Evolutionary conservation across 208 protist species (phyloP).

Genomic region (Hexamita inflata): DNA sequence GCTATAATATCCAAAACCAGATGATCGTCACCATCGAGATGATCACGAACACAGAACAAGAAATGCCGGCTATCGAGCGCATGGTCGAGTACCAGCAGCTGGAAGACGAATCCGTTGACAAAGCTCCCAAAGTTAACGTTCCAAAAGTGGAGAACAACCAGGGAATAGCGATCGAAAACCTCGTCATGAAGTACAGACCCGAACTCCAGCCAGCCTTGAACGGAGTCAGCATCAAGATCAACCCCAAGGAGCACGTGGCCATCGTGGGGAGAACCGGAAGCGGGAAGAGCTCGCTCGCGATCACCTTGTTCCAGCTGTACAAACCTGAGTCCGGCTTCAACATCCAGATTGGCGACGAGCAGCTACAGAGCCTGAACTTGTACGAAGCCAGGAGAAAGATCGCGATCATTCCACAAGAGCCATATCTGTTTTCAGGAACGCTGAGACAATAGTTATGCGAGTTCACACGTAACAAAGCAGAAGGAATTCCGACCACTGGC

Average conservation of each 20-base stretch:
- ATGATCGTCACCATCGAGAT: background rate
- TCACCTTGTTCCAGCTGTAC: constrained; percentile 39
- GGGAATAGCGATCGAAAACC: constrained; percentile 30
- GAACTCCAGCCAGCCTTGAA: constrained; percentile 34
- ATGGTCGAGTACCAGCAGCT: background rate
- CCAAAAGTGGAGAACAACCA: no score
- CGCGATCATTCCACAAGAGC: constrained; percentile 46
- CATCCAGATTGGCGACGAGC: constrained; percentile 38
- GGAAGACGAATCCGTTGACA: background rate
- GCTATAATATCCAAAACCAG: background rate
- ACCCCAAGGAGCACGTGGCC: constrained; percentile 41
- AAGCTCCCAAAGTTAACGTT: background rate
- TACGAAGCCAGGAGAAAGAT: constrained; percentile 29
- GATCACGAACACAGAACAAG: background rate
- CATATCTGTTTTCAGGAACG: constrained; percentile 44
- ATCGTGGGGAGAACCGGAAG: constrained; percentile 49
- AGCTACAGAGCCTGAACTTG: constrained; percentile 32
- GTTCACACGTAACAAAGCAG: constrained; percentile 20
- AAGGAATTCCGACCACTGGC: background rate
- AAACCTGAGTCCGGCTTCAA: constrained; percentile 16
- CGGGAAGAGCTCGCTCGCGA: constrained; percentile 44
- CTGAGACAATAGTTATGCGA: constrained; percentile 41
- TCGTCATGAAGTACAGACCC: constrained; percentile 38
- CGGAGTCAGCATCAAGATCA: constrained; percentile 36
- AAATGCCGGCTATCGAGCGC: background rate